Conservation (phyloP, 441 rosid genomes). For the Eutrema salsugineum region DNA sequence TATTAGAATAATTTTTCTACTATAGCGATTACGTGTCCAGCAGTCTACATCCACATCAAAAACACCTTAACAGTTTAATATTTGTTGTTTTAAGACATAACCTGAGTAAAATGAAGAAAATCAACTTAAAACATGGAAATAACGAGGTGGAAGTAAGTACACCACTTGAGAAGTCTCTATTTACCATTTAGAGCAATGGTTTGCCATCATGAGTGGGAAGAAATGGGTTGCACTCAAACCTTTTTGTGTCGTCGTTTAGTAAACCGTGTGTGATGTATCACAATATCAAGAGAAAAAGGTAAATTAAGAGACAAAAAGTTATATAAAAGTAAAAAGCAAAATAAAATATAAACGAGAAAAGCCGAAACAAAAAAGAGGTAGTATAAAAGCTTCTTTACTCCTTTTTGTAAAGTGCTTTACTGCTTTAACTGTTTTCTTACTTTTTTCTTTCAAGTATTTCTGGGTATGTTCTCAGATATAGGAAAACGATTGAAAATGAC, state of each 20-base stretch:
- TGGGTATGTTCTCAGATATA: not conserved
- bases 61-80: not conserved
- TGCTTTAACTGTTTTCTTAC: not conserved
- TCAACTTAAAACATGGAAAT: not conserved
- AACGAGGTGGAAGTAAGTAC: not conserved
- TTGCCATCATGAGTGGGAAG: slow-evolving; percentile 5
- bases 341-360: not conserved
- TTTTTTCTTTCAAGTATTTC: not conserved
- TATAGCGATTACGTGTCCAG: not conserved
- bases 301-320: slow-evolving; percentile 1
- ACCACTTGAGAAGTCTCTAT: not conserved
- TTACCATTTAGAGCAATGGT: not conserved
- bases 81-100: too few species aligned
- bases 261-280: not conserved
- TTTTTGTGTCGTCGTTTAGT: slow-evolving; percentile 1
- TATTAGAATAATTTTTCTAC: not conserved
- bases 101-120: not conserved
- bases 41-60: not conserved
- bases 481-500: slow-evolving; percentile 2
- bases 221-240: slow-evolving; percentile 16
- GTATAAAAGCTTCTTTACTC: not conserved
- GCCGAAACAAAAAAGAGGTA: not conserved
- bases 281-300: not conserved
- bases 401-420: slow-evolving; percentile 16
- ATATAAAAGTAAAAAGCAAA: slow-evolving; percentile 14